These are phyloP conservation scores for Niveomyces coronatus DNA, from an alignment of 2,329 filamentous ascomycete species.

Conservation along the genomic window DNA sequence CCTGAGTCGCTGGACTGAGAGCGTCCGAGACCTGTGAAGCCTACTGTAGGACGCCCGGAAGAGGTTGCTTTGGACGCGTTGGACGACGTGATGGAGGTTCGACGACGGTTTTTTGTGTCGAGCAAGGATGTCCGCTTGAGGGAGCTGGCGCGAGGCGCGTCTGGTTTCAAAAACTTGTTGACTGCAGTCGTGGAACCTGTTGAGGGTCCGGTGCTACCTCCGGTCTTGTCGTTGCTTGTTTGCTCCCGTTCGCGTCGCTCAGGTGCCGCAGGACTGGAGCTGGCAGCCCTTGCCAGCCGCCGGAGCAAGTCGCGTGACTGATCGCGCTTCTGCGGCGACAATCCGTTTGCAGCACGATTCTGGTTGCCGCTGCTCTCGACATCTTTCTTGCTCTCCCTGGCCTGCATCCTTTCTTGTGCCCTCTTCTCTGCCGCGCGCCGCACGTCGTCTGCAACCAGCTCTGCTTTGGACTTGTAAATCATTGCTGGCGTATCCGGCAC, in stretches of 20 bases:
- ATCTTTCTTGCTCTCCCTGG: neutral
- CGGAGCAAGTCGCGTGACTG: conserved; percentile 40
- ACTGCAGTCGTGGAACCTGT: neutral
- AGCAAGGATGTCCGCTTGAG: conserved; percentile 1
- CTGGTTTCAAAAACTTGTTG: conserved; percentile 1
- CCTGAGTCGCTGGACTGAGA: conserved; percentile 35
- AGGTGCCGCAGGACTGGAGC: conserved; percentile 31
- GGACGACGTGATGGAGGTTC: conserved; percentile 4
- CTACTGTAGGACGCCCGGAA: conserved; percentile 30
- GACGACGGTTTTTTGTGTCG: neutral
- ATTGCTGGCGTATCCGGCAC: conserved; percentile 31
- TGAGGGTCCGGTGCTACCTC: neutral
- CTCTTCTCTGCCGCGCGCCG: neutral
- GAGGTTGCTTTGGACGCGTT: conserved; percentile 5
- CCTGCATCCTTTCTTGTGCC: conserved; percentile 4
- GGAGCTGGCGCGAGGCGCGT: conserved; percentile 6
- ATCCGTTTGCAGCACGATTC: conserved; percentile 12
- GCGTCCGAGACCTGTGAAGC: conserved; percentile 35
- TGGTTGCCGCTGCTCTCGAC: conserved; percentile 2
- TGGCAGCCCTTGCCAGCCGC: conserved; percentile 37
- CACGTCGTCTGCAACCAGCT: conserved; percentile 3
- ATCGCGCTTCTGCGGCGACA: conserved; percentile 16
- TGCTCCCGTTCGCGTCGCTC: neutral
- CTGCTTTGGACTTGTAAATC: conserved; percentile 21
- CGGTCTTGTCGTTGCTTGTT: neutral